These are phyloP conservation scores for Penicillium brevicompactum DNA, from an alignment of 2,329 filamentous ascomycete genomes.

Conservation along the genomic window DNA sequence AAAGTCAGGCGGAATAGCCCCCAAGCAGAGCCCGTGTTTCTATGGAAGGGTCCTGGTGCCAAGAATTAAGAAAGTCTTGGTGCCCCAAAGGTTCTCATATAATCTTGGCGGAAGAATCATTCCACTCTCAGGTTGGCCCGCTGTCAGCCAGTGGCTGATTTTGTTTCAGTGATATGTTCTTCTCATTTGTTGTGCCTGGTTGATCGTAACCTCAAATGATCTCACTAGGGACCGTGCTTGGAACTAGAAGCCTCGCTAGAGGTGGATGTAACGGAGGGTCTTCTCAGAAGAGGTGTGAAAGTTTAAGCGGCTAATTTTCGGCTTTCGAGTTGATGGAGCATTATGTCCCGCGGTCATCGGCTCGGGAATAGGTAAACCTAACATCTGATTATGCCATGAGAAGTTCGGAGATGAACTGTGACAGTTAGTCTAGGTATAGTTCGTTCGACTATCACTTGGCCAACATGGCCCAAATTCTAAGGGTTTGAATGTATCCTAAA, in stretches of 20 bases:
- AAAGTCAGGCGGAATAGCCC: background rate
- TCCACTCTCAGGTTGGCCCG: background rate
- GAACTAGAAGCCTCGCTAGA: background rate
- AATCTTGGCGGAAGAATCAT: background rate
- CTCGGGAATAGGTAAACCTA: too few relatives aligned
- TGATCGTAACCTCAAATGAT: background rate
- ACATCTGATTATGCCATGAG: too few relatives aligned
- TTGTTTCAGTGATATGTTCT: background rate
- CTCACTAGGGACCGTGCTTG: background rate
- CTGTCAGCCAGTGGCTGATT: background rate
- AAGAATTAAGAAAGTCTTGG: slow-evolving; percentile 21
- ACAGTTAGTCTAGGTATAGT: too few relatives aligned
- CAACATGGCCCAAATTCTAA: too few relatives aligned
- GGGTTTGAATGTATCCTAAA: too few relatives aligned
- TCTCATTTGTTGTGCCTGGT: background rate
- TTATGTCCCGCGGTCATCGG: too few relatives aligned
- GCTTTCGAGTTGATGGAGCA: too few relatives aligned
- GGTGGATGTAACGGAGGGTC: background rate
- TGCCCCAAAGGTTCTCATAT: slow-evolving; percentile 25
- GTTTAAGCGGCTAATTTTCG: too few relatives aligned
- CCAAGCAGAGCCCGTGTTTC: background rate
- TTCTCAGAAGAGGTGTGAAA: too few relatives aligned
- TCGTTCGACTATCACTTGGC: too few relatives aligned
- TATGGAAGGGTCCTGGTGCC: slow-evolving; percentile 8
- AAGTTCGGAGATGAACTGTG: too few relatives aligned